phyloP scores from a whole-genome alignment of 306 rosid species.

The Pachyrhizus erosus region DNA sequence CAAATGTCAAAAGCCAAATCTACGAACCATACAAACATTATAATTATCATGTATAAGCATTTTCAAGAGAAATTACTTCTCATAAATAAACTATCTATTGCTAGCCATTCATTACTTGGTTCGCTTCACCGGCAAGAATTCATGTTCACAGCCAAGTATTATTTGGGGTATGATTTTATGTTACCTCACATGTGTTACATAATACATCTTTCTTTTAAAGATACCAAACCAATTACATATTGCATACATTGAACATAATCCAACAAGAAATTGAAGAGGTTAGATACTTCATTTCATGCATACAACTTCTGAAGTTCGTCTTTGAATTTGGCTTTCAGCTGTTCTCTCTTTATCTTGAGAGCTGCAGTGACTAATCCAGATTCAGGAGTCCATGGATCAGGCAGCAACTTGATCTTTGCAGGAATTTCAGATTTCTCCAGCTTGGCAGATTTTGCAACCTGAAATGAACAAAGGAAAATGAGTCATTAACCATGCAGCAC shows the following conservation, averaged over 20 bases:
- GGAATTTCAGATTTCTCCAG: conserved; percentile 83
- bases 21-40: neutral
- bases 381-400: conserved; percentile 92
- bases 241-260: neutral
- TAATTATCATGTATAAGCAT: no score
- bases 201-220: neutral
- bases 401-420: conserved; percentile 68
- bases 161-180: neutral
- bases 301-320: conserved; percentile 71
- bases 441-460: conserved; percentile 75
- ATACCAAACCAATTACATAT: neutral
- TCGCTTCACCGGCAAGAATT: neutral
- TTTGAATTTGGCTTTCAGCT: conserved; percentile 75
- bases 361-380: conserved; percentile 96
- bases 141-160: neutral
- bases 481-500: conserved; percentile 3
- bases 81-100: neutral
- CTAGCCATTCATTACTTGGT: neutral
- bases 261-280: neutral
- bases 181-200: neutral
- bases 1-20: neutral
- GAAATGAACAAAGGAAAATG: conserved; percentile 30
- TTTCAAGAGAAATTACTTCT: no score
- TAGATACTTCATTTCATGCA: conserved; percentile 62
- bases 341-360: conserved; percentile 89